A percentile compares a stretch with the other conserved stretches of the same genome.
These are phyloP conservation scores for Mycena metata DNA, from an alignment of 768 basidiomycete genomes.

Conservation along the genomic window DNA sequence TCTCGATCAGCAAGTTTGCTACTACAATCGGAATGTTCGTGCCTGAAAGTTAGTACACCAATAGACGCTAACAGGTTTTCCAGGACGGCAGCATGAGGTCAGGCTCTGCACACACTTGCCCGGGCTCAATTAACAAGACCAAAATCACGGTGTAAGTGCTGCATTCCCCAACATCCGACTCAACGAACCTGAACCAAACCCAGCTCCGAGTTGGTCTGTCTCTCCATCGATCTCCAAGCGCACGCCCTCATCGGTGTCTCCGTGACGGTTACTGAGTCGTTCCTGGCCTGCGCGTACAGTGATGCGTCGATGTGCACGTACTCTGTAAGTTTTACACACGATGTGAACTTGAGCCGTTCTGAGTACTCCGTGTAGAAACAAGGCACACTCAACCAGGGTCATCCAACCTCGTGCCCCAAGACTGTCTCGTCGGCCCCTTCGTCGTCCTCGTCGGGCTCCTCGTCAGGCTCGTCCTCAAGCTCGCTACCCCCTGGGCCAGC, in stretches of 20 bases:
- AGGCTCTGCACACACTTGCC: neutral
- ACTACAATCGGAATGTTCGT: conserved; percentile 1
- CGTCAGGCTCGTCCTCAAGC: too few species aligned
- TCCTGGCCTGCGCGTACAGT: conserved; percentile 1
- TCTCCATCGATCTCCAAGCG: neutral
- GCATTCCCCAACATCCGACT: neutral
- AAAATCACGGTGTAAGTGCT: neutral
- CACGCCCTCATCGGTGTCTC: neutral
- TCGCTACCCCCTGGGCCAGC: too few species aligned
- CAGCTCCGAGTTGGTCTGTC: neutral
- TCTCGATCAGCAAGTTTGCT: neutral
- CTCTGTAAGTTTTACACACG: neutral
- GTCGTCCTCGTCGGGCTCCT: too few species aligned
- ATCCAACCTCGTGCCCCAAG: neutral
- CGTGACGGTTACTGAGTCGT: neutral
- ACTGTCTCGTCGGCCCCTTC: neutral
- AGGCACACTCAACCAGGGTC: neutral
- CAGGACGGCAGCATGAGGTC: conserved; percentile 4
- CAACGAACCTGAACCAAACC: too few species aligned
- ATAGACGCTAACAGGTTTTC: neutral
- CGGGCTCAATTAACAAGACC: neutral
- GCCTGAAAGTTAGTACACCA: too few species aligned
- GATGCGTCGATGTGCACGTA: conserved; percentile 2
- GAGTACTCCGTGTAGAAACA: neutral
- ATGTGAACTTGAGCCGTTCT: neutral